These are phyloP conservation scores for Neurospora sp. DNA, from an alignment of 495 filamentous ascomycete species.

Conservation along the genomic window DNA sequence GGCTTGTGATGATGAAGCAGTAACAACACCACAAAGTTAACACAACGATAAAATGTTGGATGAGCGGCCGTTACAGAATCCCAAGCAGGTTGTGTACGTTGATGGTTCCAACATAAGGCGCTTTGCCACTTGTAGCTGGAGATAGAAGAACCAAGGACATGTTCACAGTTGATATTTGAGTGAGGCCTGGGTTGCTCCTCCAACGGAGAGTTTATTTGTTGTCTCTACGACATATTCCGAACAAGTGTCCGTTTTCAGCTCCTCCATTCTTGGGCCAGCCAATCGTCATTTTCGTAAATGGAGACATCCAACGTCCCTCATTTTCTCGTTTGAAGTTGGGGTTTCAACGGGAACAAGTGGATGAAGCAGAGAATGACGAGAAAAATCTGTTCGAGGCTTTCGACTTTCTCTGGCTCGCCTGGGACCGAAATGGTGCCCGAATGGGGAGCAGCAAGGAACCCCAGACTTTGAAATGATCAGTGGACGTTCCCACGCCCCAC, in stretches of 20 bases:
- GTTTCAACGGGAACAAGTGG: neutral
- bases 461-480: neutral
- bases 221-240: neutral
- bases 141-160: neutral
- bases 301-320: neutral
- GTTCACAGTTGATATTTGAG: neutral
- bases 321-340: neutral
- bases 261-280: neutral
- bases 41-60: neutral
- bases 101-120: neutral
- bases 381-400: neutral
- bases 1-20: neutral
- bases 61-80: too few species aligned
- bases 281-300: neutral
- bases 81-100: neutral
- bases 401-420: neutral
- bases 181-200: neutral
- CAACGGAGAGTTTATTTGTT: neutral
- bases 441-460: neutral
- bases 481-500: neutral
- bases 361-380: neutral
- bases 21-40: neutral
- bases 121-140: neutral
- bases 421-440: neutral
- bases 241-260: neutral